Base-by-base conservation (phyloP, 805 yeast genomes). In the Suhomyces faveliae region DNA sequence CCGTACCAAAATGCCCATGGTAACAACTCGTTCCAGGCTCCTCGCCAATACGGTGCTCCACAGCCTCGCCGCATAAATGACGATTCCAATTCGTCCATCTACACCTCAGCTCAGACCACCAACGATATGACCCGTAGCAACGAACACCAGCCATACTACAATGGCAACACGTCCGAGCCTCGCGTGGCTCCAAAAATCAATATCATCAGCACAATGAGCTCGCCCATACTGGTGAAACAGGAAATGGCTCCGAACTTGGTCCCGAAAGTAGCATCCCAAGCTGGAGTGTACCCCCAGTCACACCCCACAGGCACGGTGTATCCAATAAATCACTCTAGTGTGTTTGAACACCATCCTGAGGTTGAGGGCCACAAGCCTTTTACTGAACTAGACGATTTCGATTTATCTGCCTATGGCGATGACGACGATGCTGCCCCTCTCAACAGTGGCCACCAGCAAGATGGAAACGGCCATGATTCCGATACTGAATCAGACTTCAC, bases 401-500 rank as follows among this genome's bases (percentile, higher is more conserved):
- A 71, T 50, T 57, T 69, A 45, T 64, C 50, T 4, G 60, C 58
- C 40, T 39, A 44, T 21, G 48, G 42, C 11, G 45, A 43, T 9
- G 46, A 45, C n/a, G 45, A 59, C 30, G 62, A 56, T 21, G 40
- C 13, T 15, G 41, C 25, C 21, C 51, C 48, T 17, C 44, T 38
- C 19, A 44, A 38, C 37, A 46, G 8, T 43, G 44, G 24, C 51
- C n/a, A 9, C 21, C 33, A 21, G 9, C 40, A 15, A 51, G 49
- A 19, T 43, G 45, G 24, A n/a, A 42, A 51, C 12, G 50, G 38
- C 5, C 54, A 54, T 20, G 70, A 63, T 42, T 72, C 76, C 0
- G 77, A 72, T 51, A 61, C 61, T 25, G 81, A 74, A 41, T 85
- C 92, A 0, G 85, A 84, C 58, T 84, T 87, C 64, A 86, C 94